Conservation (phyloP, 169 alveolate species). For the Amoebophrya sp. region DNA sequence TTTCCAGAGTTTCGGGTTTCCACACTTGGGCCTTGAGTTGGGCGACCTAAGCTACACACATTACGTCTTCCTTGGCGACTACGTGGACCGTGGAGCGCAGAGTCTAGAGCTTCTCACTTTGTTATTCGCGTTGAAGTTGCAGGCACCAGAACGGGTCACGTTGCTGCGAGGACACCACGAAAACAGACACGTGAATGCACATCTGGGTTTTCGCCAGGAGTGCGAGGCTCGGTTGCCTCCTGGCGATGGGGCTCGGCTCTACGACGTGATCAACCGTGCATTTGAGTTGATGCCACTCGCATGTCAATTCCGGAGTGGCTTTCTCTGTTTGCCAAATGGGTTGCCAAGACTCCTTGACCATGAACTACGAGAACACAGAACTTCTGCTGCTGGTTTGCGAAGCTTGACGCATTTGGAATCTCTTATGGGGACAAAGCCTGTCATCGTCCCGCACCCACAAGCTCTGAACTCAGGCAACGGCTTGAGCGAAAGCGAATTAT, state of each 20-base stretch:
- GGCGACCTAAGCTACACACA: neutral
- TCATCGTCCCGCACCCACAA: neutral
- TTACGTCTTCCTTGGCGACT: neutral
- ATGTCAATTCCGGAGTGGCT: neutral
- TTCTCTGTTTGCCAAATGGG: neutral
- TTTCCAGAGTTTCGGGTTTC: neutral
- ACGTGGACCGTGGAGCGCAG: neutral
- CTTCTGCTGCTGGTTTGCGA: neutral
- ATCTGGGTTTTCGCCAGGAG: neutral
- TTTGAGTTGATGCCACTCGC: neutral
- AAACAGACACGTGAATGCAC: neutral
- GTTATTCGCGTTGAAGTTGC: neutral
- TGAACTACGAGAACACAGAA: too few relatives aligned
- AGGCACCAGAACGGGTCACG: neutral
- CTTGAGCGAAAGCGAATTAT: neutral
- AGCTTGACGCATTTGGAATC: neutral
- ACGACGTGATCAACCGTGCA: neutral
- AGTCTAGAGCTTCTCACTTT: neutral
- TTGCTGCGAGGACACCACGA: neutral
- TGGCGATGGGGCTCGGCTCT: neutral
- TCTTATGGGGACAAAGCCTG: neutral
- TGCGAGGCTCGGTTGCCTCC: neutral
- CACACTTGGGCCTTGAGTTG: neutral
- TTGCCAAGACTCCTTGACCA: too few relatives aligned
- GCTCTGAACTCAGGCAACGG: neutral